These are phyloP conservation scores for Pseudozyma tsukubaensis DNA, from an alignment of 1,284 basidiomycete species.

Conservation along the genomic window DNA sequence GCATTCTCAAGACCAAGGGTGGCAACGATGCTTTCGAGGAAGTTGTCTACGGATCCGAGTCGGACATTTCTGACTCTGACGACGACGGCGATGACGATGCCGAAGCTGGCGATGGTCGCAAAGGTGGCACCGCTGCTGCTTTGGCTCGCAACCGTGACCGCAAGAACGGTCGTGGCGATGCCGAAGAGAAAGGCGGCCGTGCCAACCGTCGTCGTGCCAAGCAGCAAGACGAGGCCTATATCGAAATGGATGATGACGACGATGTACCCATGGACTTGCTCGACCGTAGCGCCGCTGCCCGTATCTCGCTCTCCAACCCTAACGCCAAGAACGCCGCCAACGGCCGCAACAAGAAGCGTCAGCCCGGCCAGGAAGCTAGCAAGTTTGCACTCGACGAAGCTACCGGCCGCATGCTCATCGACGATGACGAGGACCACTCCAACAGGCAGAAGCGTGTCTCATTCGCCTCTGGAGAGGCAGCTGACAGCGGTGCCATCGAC, in stretches of 20 bases:
- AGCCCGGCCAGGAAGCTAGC: conserved; percentile 83
- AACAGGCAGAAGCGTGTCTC: conserved; percentile 42
- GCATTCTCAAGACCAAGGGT: conserved; percentile 47
- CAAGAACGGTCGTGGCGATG: conserved; percentile 40
- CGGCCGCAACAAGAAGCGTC: conserved; percentile 35
- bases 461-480: conserved; percentile 62
- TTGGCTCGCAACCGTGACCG: conserved; percentile 35
- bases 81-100: conserved; percentile 51
- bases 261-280: conserved; percentile 96
- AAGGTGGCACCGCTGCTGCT: conserved; percentile 40
- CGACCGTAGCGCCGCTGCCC: conserved; percentile 73
- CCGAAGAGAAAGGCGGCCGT: conserved; percentile 17
- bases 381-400: conserved; percentile 87
- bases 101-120: conserved; percentile 29
- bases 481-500: conserved; percentile 73
- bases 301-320: conserved; percentile 39
- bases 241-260: conserved; percentile 80
- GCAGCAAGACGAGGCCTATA: conserved; percentile 71
- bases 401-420: conserved; percentile 89
- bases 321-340: conserved; percentile 32
- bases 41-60: conserved; percentile 66
- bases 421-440: conserved; percentile 68
- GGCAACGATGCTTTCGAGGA: conserved; percentile 69
- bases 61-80: conserved; percentile 60
- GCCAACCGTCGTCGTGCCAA: conserved; percentile 40